Evolutionary conservation across 305 asterid species (phyloP).

Genomic region (Solanum hybrid): DNA sequence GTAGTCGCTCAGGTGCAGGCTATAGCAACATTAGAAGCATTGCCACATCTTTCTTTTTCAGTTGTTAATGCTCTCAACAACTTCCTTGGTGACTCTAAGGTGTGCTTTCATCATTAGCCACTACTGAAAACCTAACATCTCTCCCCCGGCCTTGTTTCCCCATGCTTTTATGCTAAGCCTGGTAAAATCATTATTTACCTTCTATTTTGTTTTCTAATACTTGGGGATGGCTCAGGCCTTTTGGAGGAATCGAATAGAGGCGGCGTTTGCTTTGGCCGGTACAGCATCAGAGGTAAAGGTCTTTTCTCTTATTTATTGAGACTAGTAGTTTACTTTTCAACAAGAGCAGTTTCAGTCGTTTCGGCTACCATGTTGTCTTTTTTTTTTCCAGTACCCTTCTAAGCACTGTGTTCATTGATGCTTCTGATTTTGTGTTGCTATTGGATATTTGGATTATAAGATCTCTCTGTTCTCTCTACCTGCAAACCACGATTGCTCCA

Average conservation of each 20-base stretch:
- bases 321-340: not conserved
- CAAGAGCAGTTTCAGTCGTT: not conserved
- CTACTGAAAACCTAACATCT: not conserved
- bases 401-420: not conserved
- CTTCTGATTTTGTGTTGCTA: not conserved
- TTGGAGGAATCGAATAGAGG: constrained; percentile 93
- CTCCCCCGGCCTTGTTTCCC: not conserved
- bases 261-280: constrained; percentile 90
- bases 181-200: constrained; percentile 12
- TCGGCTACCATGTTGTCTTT: not conserved
- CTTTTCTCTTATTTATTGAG: not conserved
- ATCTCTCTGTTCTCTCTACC: not conserved
- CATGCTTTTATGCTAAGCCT: not conserved
- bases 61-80: constrained; percentile 74
- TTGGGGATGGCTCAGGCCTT: constrained; percentile 45
- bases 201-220: constrained; percentile 12
- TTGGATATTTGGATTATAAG: not conserved
- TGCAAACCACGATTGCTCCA: not conserved
- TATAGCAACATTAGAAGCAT: constrained; percentile 64
- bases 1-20: constrained; percentile 98
- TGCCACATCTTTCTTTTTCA: constrained; percentile 80
- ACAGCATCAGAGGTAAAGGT: constrained; percentile 74
- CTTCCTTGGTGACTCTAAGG: constrained; percentile 89
- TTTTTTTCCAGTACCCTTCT: not conserved
- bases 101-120: constrained; percentile 26